phyloP scores from a whole-genome alignment of 495 filamentous ascomycete genomes.

The Penicillium manginii region DNA sequence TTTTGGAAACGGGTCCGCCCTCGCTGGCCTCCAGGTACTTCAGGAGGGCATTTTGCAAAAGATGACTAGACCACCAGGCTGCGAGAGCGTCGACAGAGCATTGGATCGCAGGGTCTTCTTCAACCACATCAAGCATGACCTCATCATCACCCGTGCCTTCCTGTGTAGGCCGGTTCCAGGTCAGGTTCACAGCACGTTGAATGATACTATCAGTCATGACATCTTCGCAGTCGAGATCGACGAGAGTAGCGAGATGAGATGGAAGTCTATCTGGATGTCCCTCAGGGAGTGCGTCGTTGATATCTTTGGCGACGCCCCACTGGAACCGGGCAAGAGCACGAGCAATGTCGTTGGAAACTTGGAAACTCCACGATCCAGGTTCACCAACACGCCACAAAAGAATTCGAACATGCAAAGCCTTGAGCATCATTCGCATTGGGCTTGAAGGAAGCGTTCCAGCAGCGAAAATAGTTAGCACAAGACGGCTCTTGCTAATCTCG shows the following conservation, averaged over 20 bases:
- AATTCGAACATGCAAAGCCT: slow-evolving; percentile 87
- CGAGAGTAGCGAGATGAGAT: slow-evolving; percentile 70
- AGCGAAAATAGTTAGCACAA: slow-evolving; percentile 85
- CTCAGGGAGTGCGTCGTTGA: slow-evolving; percentile 62
- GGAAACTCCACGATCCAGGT: slow-evolving; percentile 61
- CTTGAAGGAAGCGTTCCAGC: slow-evolving; percentile 86
- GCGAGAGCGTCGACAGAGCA: slow-evolving; percentile 89
- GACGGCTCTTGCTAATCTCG: slow-evolving; percentile 83
- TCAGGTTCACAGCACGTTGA: slow-evolving; percentile 87
- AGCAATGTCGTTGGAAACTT: slow-evolving; percentile 65
- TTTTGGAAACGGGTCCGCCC: slow-evolving; percentile 42
- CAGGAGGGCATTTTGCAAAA: slow-evolving; percentile 72
- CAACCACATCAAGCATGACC: slow-evolving; percentile 79
- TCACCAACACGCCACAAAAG: slow-evolving; percentile 79
- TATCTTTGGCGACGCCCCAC: slow-evolving; percentile 77
- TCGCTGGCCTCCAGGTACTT: slow-evolving; percentile 58
- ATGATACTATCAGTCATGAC: slow-evolving; percentile 77
- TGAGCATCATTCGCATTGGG: slow-evolving; percentile 85
- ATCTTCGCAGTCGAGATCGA: slow-evolving; percentile 76
- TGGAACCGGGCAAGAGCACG: slow-evolving; percentile 70
- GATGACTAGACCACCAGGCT: slow-evolving; percentile 83
- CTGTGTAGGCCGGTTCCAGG: slow-evolving; percentile 80
- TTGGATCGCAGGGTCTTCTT: slow-evolving; percentile 83
- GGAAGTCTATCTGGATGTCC: slow-evolving; percentile 69
- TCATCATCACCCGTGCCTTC: slow-evolving; percentile 63